Evolutionary conservation across 75 land plant species (phyloP), one percentile per base, ranked within the genome.

Genomic region (Chamaecyparis obtusa): DNA sequence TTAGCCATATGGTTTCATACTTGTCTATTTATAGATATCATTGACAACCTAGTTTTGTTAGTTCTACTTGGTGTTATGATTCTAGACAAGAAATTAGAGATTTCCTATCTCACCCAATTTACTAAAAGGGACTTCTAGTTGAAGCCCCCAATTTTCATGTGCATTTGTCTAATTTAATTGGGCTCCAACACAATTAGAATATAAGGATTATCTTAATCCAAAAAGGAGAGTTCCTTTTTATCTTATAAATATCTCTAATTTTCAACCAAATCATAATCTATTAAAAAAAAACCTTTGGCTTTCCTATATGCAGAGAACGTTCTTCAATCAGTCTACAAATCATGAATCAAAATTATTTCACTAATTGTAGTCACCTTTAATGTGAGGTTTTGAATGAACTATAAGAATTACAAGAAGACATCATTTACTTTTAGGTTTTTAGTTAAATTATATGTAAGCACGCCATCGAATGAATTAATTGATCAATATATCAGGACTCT

Each of bases 401-500:
- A 74, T 11, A 74, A 30, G 35, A 72, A 72, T 72, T 72, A 72
- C 13, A 32, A 74, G 16, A 35, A 32, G 16, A 74, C 36, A 33
- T 13, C 36, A 11, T 74, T 74, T 32, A 74, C 33, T 74, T 74
- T 33, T 33, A 74, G 36, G 76, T 24, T 64, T 64, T 24, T 24
- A 32, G 76, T 24, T 74, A 33, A 33, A 74, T 32, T 11, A 32
- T 74, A 74, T 3, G 15, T n/a, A 57, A 57, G 64, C 27, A 57
- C 3, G 5, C 64, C 19, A 57, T 57, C 5, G 69, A 64, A 64
- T 64, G 30, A 64, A 64, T 64, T 64, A 11, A 74, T 3, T 33
- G 33, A 30, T 11, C 76, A 32, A 33, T 33, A 33, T 33, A 69
- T 91, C 85, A 95, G 54, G 97, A 96, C 85, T 95, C 81, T 27